Evolutionary conservation across 805 yeast genomes (phyloP).

Genomic region (Candida ficus): DNA sequence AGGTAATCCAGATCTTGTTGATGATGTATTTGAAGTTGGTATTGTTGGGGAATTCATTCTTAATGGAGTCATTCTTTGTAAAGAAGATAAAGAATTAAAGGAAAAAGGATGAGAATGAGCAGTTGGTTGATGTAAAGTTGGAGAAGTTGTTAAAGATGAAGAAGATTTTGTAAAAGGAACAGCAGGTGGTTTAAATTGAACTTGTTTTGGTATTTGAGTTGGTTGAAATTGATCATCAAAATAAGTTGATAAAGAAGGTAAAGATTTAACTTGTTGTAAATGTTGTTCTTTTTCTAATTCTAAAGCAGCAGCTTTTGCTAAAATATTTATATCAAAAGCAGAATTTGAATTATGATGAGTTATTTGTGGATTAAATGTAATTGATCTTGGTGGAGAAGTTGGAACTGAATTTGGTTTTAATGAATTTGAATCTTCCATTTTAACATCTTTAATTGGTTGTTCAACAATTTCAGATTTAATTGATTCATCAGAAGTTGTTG

Average conservation of each 20-base stretch:
- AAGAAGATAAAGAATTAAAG: slow-evolving; percentile 39
- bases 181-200: slow-evolving; percentile 14
- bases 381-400: slow-evolving; percentile 19
- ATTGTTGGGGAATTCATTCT: slow-evolving; percentile 25
- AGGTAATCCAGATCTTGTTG: slow-evolving; percentile 16
- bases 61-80: slow-evolving; percentile 62
- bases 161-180: slow-evolving; percentile 12
- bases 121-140: slow-evolving; percentile 18
- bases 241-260: slow-evolving; percentile 25
- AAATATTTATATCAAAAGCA: slow-evolving; percentile 25
- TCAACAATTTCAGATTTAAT: neutral
- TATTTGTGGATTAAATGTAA: slow-evolving; percentile 11
- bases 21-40: slow-evolving; percentile 14
- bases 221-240: slow-evolving; percentile 8
- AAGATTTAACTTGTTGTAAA: slow-evolving; percentile 23
- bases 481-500: neutral
- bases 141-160: slow-evolving; percentile 16
- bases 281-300: slow-evolving; percentile 27
- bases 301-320: slow-evolving; percentile 27
- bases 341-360: slow-evolving; percentile 10
- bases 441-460: neutral
- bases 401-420: slow-evolving; percentile 14
- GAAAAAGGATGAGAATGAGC: slow-evolving; percentile 23
- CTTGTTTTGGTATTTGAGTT: slow-evolving; percentile 7
- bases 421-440: neutral